Evolutionary conservation across 2,329 filamentous ascomycete genomes (phyloP), one percentile per base, ranked within the genome.

Genomic region (Fusarium pseudonygamai): DNA sequence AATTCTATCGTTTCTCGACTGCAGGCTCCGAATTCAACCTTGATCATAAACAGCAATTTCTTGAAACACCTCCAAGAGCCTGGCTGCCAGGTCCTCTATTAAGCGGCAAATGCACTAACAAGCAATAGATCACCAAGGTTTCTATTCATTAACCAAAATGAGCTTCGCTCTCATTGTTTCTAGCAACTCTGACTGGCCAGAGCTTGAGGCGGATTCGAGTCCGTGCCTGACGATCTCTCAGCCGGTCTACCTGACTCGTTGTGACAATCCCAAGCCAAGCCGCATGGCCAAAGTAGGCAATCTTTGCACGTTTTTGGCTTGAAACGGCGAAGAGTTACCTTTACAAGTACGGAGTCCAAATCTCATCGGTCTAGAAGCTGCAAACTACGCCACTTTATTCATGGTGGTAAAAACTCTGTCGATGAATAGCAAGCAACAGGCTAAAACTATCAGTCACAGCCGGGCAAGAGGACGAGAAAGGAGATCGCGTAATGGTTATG

Each of bases 191-290:
- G 50, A 67, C 55, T 70, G 56, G 64, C 56, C 40, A 55, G 56
- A 61, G 63, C 53, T 64, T 18, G 47, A 66, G 60, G 67, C 49
- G 58, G 74, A 47, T 55, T 60, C 62, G 52, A 73, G 74, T 74
- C 72, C 68, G 75, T 77, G 75, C 75, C 75, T 78, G 70, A 64
- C 72, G 72, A 77, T 77, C 75, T 73, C 37, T 62, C 61, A 67
- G 67, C 50, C 59, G 58, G 64, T 66, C 40, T 32, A 45, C 74
- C 66, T 78, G 74, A 78, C 75, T 78, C 75, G 72, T 56, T 60
- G 30, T 36, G 37, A 53, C 49, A 36, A 40, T 24, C 26, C 45
- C 40, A 40, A 68, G 30, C 52, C 52, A 57, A 74, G 59, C 69
- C 59, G 64, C 68, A 49, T 42, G 24, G 52, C 37, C 52, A 47